Conservation (phyloP, 495 filamentous ascomycete species). For the Xylaria cubensis region DNA sequence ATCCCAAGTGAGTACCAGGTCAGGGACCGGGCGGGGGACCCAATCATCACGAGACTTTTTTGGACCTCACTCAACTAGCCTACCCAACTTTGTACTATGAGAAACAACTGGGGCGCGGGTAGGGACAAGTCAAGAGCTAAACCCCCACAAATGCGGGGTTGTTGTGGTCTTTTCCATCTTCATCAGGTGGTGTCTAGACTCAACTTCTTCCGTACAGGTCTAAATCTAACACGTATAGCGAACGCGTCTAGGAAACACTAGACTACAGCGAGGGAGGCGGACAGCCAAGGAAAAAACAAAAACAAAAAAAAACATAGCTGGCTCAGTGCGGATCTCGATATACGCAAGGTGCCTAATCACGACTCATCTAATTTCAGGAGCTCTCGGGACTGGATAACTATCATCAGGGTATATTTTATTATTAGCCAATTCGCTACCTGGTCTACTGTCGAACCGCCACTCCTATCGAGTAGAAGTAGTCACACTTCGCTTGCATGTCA, state of each 20-base stretch:
- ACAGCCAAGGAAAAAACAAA: not conserved
- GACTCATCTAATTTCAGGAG: not conserved
- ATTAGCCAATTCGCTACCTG: not conserved
- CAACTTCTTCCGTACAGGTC: not conserved
- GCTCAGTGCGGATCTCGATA: not conserved
- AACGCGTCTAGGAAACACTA: not conserved
- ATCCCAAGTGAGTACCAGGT: not conserved
- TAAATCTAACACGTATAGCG: not conserved
- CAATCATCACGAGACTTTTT: not conserved
- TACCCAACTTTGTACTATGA: not conserved
- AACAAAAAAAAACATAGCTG: not conserved
- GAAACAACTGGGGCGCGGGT: not conserved
- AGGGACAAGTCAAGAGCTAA: not conserved
- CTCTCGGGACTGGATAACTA: not conserved
- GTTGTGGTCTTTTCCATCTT: not conserved
- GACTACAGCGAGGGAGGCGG: not conserved
- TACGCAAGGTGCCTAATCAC: not conserved
- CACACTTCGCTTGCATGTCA: conserved; percentile 57
- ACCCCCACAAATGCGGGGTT: conserved; percentile 5
- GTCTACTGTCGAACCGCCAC: conserved; percentile 16
- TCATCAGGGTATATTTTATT: conserved; percentile 1
- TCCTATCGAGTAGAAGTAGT: conserved; percentile 49
- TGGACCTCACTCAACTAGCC: not conserved
- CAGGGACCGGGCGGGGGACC: not conserved
- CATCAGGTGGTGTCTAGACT: not conserved